These are phyloP conservation scores for Hypoxylon perforatum DNA, from an alignment of 495 filamentous ascomycete genomes.

Conservation along the genomic window DNA sequence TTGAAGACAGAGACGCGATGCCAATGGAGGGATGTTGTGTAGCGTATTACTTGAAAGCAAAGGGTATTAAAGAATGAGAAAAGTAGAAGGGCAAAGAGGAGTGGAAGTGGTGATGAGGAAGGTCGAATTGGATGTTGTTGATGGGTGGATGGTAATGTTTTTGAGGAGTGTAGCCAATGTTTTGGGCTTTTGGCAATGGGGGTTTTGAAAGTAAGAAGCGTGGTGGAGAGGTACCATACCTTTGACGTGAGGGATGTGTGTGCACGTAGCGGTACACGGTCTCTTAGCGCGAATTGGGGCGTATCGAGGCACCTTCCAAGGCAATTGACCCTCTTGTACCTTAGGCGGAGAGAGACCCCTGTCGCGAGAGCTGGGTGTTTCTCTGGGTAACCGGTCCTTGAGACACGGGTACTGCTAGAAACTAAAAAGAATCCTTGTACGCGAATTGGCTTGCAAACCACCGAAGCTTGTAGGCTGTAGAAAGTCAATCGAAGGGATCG, in stretches of 20 bases:
- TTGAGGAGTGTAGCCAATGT: constrained; percentile 42
- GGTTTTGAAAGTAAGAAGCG: constrained; percentile 20
- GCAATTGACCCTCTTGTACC: constrained; percentile 13
- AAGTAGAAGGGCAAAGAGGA: constrained; percentile 42
- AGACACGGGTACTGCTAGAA: not conserved
- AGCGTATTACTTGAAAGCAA: constrained; percentile 30
- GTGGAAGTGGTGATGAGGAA: constrained; percentile 28
- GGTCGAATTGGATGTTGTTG: constrained; percentile 30
- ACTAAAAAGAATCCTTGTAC: not conserved
- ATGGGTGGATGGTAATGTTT: constrained; percentile 43
- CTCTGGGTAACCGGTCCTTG: not conserved
- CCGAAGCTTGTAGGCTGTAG: not conserved
- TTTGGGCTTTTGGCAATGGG: constrained; percentile 42
- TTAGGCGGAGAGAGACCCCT: no score
- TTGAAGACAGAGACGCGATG: constrained; percentile 34
- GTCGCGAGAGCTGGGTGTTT: not conserved
- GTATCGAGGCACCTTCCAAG: constrained; percentile 7
- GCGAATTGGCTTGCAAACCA: constrained; percentile 15
- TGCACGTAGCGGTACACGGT: constrained; percentile 30
- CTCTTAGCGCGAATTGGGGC: constrained; percentile 26
- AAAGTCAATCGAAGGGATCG: constrained; percentile 19
- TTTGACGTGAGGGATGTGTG: constrained; percentile 32
- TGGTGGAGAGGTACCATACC: constrained; percentile 28
- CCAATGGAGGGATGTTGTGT: constrained; percentile 17
- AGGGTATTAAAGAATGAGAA: constrained; percentile 45